Percentiles rank a stretch among this genome's conserved stretches.
Conservation (phyloP, 192 early-diverging fungal species). For the Entomortierella chlamydospora region DNA sequence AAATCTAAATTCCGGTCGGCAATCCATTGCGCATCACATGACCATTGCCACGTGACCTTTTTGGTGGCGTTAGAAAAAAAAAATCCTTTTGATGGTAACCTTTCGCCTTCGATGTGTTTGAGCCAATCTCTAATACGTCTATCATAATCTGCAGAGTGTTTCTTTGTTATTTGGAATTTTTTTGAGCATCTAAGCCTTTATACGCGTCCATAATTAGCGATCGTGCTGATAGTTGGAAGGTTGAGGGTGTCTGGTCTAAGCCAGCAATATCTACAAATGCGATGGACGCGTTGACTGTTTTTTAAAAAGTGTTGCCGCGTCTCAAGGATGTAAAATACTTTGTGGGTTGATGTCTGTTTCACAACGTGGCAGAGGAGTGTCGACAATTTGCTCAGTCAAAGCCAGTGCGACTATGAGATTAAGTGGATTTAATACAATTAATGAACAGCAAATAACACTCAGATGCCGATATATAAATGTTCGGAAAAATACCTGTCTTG, state of each 20-base stretch:
- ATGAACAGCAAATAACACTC: background rate
- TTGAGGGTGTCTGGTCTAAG: background rate
- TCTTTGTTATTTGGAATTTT: too few relatives aligned
- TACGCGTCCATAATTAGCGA: too few relatives aligned
- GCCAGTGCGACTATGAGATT: constrained; percentile 55
- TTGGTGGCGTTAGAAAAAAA: background rate
- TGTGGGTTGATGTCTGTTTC: constrained; percentile 52
- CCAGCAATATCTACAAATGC: background rate
- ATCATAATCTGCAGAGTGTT: too few relatives aligned
- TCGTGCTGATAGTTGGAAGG: too few relatives aligned
- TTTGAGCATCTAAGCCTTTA: too few relatives aligned
- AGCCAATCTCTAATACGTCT: too few relatives aligned
- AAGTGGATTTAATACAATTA: background rate
- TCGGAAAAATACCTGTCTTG: constrained; percentile 52
- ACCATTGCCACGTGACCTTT: too few relatives aligned
- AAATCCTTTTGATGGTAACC: background rate
- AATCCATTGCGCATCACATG: too few relatives aligned
- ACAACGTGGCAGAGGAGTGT: constrained; percentile 36
- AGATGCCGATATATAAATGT: background rate
- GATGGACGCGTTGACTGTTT: too few relatives aligned
- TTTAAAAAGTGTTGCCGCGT: too few relatives aligned
- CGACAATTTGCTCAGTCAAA: constrained; percentile 58
- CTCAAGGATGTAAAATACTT: constrained; percentile 27
- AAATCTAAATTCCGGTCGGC: background rate
- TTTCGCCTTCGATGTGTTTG: too few relatives aligned